Conservation (phyloP, 2,329 filamentous ascomycete genomes). For the Pestalotiopsis sp. region DNA sequence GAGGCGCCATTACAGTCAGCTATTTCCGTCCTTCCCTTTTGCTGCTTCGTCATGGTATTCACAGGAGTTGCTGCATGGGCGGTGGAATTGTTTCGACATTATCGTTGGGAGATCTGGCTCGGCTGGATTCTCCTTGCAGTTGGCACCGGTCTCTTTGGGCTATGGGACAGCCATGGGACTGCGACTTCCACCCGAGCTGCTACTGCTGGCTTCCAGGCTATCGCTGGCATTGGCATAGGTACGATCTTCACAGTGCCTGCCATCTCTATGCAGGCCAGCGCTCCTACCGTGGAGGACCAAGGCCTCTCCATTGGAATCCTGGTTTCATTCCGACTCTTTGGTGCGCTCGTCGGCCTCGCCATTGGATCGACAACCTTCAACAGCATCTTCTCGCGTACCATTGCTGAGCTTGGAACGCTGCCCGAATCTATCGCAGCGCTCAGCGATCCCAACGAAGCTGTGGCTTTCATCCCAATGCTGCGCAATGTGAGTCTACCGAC, state of each 20-base stretch:
- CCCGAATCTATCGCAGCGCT: constrained; percentile 17
- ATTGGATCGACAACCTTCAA: constrained; percentile 34
- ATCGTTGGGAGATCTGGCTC: constrained; percentile 22
- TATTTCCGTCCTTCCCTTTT: constrained; percentile 27
- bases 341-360: constrained; percentile 35
- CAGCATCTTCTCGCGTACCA: constrained; percentile 24
- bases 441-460: constrained; percentile 15
- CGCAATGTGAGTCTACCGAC: not conserved
- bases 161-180: constrained; percentile 17
- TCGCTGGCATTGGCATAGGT: constrained; percentile 23
- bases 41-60: constrained; percentile 19
- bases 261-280: constrained; percentile 32
- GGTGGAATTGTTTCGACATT: constrained; percentile 5
- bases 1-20: constrained; percentile 28
- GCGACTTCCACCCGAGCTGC: constrained; percentile 17
- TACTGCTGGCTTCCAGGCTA: constrained; percentile 23
- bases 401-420: constrained; percentile 16
- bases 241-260: constrained; percentile 24
- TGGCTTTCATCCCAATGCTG: constrained; percentile 18
- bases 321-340: constrained; percentile 35
- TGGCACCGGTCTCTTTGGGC: constrained; percentile 17
- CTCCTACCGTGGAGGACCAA: constrained; percentile 30
- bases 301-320: constrained; percentile 35
- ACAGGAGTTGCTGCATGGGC: constrained; percentile 15
- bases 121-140: constrained; percentile 22